Conservation (phyloP, 495 filamentous ascomycete species). For the Daldinia loculata region DNA sequence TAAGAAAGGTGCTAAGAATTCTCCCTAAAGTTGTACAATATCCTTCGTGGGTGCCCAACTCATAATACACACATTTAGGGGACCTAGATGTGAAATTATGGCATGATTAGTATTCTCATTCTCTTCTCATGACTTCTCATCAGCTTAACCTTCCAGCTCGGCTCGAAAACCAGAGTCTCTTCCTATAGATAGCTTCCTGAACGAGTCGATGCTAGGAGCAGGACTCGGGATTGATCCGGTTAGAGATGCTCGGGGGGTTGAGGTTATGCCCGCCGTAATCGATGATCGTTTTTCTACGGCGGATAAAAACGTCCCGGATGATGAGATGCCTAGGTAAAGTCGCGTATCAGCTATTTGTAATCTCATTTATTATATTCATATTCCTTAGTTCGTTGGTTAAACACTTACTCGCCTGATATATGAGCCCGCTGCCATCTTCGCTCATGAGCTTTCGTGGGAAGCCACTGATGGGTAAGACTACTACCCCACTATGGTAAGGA, state of each 20-base stretch:
- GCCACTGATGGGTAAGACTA: conserved; percentile 48
- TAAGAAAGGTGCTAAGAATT: background rate
- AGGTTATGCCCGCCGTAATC: conserved; percentile 34
- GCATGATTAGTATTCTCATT: background rate
- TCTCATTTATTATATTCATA: background rate
- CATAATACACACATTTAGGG: background rate
- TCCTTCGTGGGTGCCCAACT: background rate
- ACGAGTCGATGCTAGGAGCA: conserved; percentile 20
- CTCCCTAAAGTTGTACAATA: background rate
- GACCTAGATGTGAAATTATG: background rate
- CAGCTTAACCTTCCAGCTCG: conserved; percentile 32
- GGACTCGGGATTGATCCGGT: conserved; percentile 13
- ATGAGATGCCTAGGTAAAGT: conserved; percentile 44
- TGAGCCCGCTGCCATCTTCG: conserved; percentile 41
- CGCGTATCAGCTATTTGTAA: conserved; percentile 40
- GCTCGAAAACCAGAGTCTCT: conserved; percentile 22
- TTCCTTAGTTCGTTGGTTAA: background rate
- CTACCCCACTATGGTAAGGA: conserved; percentile 37
- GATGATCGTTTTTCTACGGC: conserved; percentile 47
- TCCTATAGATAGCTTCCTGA: conserved; percentile 24
- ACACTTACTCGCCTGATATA: conserved; percentile 47
- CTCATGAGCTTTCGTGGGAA: conserved; percentile 49
- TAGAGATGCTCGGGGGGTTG: conserved; percentile 17
- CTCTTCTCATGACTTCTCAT: background rate
- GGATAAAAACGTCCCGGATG: conserved; percentile 45